Evolutionary conservation across 306 rosid species (phyloP).

Genomic region (Parietaria judaica): DNA sequence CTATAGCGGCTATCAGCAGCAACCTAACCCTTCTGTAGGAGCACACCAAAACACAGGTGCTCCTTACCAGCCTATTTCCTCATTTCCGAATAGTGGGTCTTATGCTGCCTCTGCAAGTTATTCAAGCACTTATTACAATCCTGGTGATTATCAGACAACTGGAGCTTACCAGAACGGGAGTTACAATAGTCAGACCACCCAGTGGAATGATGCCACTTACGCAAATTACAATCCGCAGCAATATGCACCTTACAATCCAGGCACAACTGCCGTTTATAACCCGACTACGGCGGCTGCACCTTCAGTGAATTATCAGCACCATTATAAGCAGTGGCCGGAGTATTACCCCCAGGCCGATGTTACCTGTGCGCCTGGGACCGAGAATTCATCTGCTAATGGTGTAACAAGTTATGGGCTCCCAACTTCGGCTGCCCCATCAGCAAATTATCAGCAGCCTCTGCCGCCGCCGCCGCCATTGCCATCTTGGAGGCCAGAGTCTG

Average conservation of each 20-base stretch:
- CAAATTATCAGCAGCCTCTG: constrained; percentile 27
- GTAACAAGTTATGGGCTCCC: constrained; percentile 49
- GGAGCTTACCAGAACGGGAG: constrained; percentile 78
- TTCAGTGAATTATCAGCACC: constrained; percentile 70
- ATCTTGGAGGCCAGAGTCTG: constrained; percentile 16
- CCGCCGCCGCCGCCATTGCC: constrained; percentile 45
- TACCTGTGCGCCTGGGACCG: constrained; percentile 99
- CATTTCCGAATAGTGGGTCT: constrained; percentile 99
- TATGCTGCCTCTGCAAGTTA: constrained; percentile 97
- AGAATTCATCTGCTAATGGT: constrained; percentile 58
- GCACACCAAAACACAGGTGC: constrained; percentile 99
- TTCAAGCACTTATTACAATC: constrained; percentile 99
- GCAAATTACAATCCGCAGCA: constrained; percentile 67
- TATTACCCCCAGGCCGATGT: constrained; percentile 94
- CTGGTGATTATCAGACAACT: constrained; percentile 99
- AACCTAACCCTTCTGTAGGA: constrained; percentile 84
- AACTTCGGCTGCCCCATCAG: constrained; percentile 45
- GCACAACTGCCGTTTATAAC: constrained; percentile 52
- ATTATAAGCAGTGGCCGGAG: constrained; percentile 80
- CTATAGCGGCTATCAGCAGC: constrained; percentile 85
- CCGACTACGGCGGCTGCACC: constrained; percentile 50
- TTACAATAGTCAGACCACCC: constrained; percentile 59
- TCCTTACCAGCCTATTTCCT: constrained; percentile 99
- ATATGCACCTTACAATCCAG: constrained; percentile 62
- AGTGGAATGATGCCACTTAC: constrained; percentile 76